Percentiles rank a stretch among this genome's conserved stretches.
Conservation (phyloP, 768 basidiomycete species). For the Suillus decipiens region DNA sequence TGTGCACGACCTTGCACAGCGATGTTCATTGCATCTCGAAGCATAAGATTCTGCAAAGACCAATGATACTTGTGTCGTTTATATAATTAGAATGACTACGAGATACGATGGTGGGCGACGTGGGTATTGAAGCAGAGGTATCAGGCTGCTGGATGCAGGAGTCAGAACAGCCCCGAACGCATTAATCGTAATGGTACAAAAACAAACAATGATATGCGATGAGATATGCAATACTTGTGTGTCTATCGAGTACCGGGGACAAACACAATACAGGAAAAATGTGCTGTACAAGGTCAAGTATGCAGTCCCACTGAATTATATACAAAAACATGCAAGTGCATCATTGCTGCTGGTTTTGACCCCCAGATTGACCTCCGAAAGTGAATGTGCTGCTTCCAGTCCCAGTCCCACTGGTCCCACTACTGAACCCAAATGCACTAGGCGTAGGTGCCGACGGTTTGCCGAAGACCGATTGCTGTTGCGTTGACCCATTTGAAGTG, state of each 20-base stretch:
- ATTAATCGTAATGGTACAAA: slow-evolving; percentile 4
- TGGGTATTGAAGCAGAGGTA: neutral
- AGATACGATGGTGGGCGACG: neutral
- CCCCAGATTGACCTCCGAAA: slow-evolving; percentile 17
- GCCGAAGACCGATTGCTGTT: slow-evolving; percentile 25
- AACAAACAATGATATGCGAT: slow-evolving; percentile 1
- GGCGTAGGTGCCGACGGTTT: slow-evolving; percentile 27
- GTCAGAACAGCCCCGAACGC: neutral
- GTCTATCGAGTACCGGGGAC: neutral
- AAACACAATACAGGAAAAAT: neutral
- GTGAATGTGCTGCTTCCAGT: slow-evolving; percentile 13
- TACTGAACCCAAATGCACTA: slow-evolving; percentile 37
- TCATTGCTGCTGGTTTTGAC: slow-evolving; percentile 36
- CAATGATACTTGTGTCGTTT: neutral
- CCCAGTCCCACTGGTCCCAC: slow-evolving; percentile 20
- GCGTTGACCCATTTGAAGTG: slow-evolving; percentile 14
- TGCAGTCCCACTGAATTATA: neutral
- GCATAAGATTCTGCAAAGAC: neutral
- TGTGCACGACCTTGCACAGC: neutral
- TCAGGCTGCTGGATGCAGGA: neutral
- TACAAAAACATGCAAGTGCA: neutral
- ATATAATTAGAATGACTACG: neutral
- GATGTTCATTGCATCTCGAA: neutral
- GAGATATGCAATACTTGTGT: slow-evolving; percentile 1
- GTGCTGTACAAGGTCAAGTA: slow-evolving; percentile 1